phyloP scores from a whole-genome alignment of 2,329 filamentous ascomycete species.

The Aspergillus novofumigatus region DNA sequence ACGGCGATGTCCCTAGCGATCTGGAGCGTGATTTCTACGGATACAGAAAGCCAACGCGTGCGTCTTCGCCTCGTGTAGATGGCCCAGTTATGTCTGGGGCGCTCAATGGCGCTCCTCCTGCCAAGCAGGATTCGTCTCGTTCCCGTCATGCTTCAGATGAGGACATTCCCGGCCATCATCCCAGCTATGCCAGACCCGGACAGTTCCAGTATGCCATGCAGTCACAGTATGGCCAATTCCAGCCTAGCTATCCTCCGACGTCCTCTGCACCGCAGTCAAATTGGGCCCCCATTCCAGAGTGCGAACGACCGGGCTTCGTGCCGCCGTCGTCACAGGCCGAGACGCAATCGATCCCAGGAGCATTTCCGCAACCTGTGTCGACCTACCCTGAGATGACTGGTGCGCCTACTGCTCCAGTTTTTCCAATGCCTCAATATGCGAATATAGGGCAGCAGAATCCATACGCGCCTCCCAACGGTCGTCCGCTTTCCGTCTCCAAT shows the following conservation, averaged over 20 bases:
- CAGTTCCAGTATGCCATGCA: constrained; percentile 31
- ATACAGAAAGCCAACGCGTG: constrained; percentile 6
- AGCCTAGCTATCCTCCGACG: constrained; percentile 15
- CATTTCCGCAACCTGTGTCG: constrained; percentile 25
- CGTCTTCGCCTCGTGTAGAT: constrained; percentile 8
- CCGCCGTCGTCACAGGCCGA: constrained; percentile 32
- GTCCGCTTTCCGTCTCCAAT: constrained; percentile 9
- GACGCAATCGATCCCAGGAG: constrained; percentile 25
- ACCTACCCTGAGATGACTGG: constrained; percentile 18
- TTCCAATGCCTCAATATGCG: constrained; percentile 31
- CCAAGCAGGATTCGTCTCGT: constrained; percentile 9
- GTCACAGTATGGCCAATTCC: constrained; percentile 12
- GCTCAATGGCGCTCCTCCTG: constrained; percentile 5
- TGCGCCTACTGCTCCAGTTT: constrained; percentile 16
- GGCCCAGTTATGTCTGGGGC: constrained; percentile 17
- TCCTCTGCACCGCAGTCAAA: constrained; percentile 20
- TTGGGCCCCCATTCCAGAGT: constrained; percentile 38
- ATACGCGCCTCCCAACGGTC: constrained; percentile 17
- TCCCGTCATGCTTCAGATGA: constrained; percentile 8
- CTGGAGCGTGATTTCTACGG: constrained; percentile 15
- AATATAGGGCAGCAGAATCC: constrained; percentile 18
- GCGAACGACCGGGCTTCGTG: constrained; percentile 40
- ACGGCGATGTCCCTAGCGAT: constrained; percentile 27
- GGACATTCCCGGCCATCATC: constrained; percentile 21
- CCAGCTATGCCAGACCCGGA: constrained; percentile 32